A percentile compares a stretch with the other conserved stretches of the same genome.
Evolutionary conservation across 2,329 filamentous ascomycete species (phyloP).

Genomic region (Dothiorella sarmentorum): DNA sequence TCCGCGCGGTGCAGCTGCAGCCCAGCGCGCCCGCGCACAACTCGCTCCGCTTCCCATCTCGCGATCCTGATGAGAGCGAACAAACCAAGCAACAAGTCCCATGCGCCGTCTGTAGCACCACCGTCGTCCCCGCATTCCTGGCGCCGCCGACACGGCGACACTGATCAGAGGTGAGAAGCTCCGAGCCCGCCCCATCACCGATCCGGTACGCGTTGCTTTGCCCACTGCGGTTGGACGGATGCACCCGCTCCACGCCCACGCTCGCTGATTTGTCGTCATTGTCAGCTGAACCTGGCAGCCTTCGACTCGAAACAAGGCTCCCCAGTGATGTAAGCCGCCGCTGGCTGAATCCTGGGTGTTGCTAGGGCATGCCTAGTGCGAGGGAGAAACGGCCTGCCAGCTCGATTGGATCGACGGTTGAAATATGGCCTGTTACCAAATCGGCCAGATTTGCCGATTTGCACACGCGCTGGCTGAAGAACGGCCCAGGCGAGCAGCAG

Average conservation of each 20-base stretch:
- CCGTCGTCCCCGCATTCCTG: constrained; percentile 16
- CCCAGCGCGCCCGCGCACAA: constrained; percentile 1
- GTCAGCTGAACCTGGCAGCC: background rate
- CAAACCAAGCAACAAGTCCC: background rate
- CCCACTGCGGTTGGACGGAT: background rate
- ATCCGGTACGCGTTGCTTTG: constrained; percentile 6
- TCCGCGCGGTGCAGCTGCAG: constrained; percentile 2
- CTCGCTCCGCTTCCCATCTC: background rate
- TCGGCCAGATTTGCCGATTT: constrained; percentile 14
- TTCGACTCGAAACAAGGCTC: background rate
- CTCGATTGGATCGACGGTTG: constrained; percentile 14
- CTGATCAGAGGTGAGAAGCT: constrained; percentile 10
- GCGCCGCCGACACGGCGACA: constrained; percentile 4
- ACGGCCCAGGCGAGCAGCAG: background rate
- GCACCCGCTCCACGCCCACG: background rate
- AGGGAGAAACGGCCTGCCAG: constrained; percentile 3
- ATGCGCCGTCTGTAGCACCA: constrained; percentile 12
- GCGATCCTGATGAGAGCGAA: background rate
- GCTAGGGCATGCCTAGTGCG: constrained; percentile 6
- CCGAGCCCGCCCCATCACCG: constrained; percentile 10
- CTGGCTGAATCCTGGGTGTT: constrained; percentile 15
- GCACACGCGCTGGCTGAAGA: constrained; percentile 13
- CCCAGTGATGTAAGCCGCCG: constrained; percentile 14
- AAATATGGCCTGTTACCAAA: constrained; percentile 7
- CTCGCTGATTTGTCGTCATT: constrained; percentile 13